These are phyloP conservation scores for Vaccinium macrocarpon DNA, from an alignment of 148 eudicot genomes.

Conservation along the genomic window DNA sequence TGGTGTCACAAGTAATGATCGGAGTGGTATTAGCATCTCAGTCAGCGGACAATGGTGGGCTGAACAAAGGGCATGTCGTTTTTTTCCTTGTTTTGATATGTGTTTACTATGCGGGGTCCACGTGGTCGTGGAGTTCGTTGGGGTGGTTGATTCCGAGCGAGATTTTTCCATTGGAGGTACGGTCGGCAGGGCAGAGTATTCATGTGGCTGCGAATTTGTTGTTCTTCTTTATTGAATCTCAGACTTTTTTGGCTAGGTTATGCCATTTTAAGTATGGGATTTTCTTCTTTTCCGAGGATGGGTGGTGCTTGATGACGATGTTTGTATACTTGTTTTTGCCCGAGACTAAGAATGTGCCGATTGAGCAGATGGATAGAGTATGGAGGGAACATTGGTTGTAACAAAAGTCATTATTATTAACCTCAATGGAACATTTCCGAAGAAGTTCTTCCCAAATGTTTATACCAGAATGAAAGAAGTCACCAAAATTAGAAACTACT, in stretches of 20 bases:
- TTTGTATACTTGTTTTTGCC: conserved; percentile 26
- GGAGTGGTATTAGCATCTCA: conserved; percentile 26
- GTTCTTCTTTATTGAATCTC: not conserved
- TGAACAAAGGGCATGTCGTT: not conserved
- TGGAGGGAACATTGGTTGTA: no score
- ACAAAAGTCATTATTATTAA: no score
- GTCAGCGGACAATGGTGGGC: conserved; percentile 19
- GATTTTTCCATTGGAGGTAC: no score
- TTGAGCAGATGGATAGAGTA: no score
- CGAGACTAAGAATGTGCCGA: no score
- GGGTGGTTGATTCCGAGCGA: conserved; percentile 34
- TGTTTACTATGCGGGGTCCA: conserved; percentile 25
- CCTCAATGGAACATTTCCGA: no score
- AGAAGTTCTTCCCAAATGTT: no score
- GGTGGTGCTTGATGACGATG: no score
- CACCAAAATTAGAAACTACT: no score
- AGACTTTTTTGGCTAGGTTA: not conserved
- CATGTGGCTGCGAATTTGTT: not conserved
- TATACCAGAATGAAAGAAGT: no score
- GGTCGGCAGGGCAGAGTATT: not conserved
- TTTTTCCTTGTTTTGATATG: conserved; percentile 27
- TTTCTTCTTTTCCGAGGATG: conserved; percentile 46
- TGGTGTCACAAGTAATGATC: not conserved
- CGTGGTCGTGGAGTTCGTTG: conserved; percentile 43
- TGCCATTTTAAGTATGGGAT: conserved; percentile 20